Evolutionary conservation across 495 filamentous ascomycete species (phyloP), one percentile per base, ranked within the genome.

Genomic region (Trichoderma erinaceum): DNA sequence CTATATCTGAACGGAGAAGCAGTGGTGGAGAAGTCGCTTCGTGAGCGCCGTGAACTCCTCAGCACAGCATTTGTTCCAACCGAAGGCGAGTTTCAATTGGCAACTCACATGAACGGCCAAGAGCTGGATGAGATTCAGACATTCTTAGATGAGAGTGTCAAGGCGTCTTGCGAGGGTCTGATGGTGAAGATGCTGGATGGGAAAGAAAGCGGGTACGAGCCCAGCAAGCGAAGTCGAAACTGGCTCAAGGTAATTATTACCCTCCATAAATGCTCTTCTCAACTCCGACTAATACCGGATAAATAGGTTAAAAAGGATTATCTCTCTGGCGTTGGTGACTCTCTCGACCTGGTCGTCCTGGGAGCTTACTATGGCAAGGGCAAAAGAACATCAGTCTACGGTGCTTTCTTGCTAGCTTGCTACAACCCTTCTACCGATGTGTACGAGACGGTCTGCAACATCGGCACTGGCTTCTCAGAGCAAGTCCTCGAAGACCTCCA

Each of bases 171-270:
- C 72, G 95, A 99, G 80, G 95, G 95, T 6, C 79, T 99, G 43
- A 99, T 99, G 95, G 95, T 99, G 13, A 99, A 99, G 79, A 99
- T 98, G 94, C 79, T 99, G 66, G 92, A 97, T 73, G 96, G 94
- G 2, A 78, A 84, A 0, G 92, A 96, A 75, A 94, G 90, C 73
- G 90, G 90, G 69, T 99, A 99, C 71, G 93, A 98, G 81, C 95
- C 95, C 4, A 92, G 89, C 76, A 97, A 96, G 77, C 88, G 95
- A 63, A 93, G 90, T 82, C 90, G 92, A 32, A 99, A 99, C 72
- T 99, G 95, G 95, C 87, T 99, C 41, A 99, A 99, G 85, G 92
- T 91, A 81, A 65, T 77, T 69, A 70, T 41, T 18, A 27, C 63
- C 63, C 41, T 48, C 44, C 64, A 5, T 72, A 76, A 74, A 76